Conservation (phyloP, 2,329 filamentous ascomycete species). For the Ceratocystis papillata region DNA sequence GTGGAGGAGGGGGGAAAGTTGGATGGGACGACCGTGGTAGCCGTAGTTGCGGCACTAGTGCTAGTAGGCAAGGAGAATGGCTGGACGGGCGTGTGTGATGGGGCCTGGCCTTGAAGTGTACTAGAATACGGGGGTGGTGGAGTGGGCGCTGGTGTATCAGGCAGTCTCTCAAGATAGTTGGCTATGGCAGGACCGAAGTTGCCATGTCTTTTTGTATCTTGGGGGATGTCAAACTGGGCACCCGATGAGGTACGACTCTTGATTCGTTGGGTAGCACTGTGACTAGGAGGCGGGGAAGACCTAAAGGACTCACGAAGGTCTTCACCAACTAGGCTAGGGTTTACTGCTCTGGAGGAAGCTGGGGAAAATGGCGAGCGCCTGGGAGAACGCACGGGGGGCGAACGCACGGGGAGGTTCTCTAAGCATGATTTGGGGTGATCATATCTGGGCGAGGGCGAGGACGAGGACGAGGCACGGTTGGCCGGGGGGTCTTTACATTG, state of each 20-base stretch:
- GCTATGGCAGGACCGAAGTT: conserved; percentile 8
- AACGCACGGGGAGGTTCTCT: background rate
- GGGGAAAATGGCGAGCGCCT: background rate
- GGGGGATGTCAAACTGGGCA: background rate
- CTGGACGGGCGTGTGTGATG: background rate
- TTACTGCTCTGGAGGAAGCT: background rate
- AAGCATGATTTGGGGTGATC: background rate
- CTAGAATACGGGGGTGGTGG: conserved; percentile 14
- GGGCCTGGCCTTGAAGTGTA: background rate
- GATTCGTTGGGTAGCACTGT: conserved; percentile 19
- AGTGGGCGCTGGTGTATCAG: conserved; percentile 22
- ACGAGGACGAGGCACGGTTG: background rate
- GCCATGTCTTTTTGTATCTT: conserved; percentile 13
- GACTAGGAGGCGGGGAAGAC: conserved; percentile 16
- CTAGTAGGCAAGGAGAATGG: background rate
- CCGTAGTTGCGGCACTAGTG: too few species aligned
- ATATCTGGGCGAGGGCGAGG: background rate
- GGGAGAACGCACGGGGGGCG: too few species aligned
- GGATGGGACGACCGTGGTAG: too few species aligned
- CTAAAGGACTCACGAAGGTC: background rate
- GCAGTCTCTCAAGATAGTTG: conserved; percentile 17
- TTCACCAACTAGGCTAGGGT: background rate
- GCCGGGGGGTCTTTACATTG: conserved; percentile 9
- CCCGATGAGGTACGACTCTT: conserved; percentile 15
- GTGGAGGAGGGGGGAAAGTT: background rate